Conservation (phyloP, 73 alveolate genomes). For the Paramecium tetraurelia region DNA sequence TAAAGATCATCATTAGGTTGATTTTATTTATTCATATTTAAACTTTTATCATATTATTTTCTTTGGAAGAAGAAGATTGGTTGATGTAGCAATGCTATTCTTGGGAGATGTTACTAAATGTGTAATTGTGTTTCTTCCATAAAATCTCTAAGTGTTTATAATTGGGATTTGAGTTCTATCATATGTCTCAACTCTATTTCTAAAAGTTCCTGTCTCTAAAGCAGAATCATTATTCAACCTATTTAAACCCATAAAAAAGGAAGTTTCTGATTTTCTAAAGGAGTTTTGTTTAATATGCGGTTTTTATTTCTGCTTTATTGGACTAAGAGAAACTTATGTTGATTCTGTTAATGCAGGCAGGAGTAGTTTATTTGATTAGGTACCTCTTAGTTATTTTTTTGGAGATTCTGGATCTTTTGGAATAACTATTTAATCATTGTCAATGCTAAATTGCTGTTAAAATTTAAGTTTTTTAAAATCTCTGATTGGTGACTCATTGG, state of each 20-base stretch:
- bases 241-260: neutral
- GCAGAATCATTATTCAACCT: constrained; percentile 22
- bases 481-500: neutral
- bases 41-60: constrained; percentile 1
- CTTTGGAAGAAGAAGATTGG: constrained; percentile 16
- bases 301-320: neutral
- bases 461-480: neutral
- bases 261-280: neutral
- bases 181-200: neutral
- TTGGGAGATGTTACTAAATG: neutral
- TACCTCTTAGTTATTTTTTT: neutral
- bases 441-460: neutral
- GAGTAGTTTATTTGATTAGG: neutral
- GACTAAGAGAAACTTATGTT: constrained; percentile 5
- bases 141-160: neutral
- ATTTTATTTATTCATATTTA: neutral
- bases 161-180: neutral
- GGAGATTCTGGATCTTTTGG: constrained; percentile 20
- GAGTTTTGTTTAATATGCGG: neutral
- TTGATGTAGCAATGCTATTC: neutral
- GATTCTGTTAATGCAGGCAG: constrained; percentile 28
- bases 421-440: neutral
- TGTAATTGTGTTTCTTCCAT: neutral
- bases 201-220: neutral
- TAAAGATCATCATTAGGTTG: neutral